phyloP scores from a whole-genome alignment of 129 eudicot species.

The carrot (Daucus carota) region DNA sequence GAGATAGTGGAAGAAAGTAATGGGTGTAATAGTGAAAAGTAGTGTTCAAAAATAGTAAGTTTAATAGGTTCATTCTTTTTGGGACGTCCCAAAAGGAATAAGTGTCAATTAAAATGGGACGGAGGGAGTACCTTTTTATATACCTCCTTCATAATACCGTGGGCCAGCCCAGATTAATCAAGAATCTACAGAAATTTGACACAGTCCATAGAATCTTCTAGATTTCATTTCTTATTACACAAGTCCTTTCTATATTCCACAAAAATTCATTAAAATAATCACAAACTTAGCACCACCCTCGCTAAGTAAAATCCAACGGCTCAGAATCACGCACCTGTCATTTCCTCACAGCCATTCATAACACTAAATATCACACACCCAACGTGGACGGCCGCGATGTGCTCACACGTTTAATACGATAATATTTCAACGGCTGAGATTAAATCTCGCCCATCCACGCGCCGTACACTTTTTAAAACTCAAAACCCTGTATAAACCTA shows the following conservation, averaged over 20 bases:
- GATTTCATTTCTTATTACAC: background rate
- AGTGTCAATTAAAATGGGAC: too few relatives aligned
- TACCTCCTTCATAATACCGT: background rate
- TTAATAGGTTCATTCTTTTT: too few relatives aligned
- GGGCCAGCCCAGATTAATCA: background rate
- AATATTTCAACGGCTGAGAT: constrained; percentile 4
- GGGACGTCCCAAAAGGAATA: too few relatives aligned
- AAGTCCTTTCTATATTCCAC: background rate
- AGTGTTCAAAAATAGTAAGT: too few relatives aligned
- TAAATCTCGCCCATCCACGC: background rate
- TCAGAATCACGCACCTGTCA: background rate
- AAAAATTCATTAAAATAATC: background rate
- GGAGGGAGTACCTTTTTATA: too few relatives aligned
- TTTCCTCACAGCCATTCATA: background rate
- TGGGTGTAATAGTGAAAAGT: too few relatives aligned
- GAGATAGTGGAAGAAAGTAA: too few relatives aligned
- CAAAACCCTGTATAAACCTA: background rate
- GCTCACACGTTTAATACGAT: background rate
- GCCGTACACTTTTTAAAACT: background rate
- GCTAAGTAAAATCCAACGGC: constrained; percentile 4
- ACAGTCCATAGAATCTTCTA: background rate
- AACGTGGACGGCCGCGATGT: background rate
- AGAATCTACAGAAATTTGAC: background rate
- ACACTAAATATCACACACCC: background rate
- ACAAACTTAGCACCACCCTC: background rate